These are phyloP conservation scores for Magnaporthiopsis incrustans DNA, from an alignment of 2,329 filamentous ascomycete species.

Conservation along the genomic window DNA sequence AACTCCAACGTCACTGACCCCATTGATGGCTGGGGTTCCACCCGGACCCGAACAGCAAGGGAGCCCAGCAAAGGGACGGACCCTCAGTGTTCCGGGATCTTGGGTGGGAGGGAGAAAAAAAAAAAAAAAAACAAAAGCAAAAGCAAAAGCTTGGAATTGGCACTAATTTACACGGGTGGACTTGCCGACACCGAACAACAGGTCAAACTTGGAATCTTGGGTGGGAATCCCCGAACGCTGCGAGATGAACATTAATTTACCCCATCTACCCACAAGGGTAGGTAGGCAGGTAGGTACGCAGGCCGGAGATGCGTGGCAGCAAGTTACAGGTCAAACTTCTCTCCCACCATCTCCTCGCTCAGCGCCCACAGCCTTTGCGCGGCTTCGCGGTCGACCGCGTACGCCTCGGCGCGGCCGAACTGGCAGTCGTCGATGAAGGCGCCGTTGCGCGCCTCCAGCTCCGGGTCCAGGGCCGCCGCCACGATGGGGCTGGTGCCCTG, in stretches of 20 bases:
- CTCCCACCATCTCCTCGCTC: slow-evolving; percentile 32
- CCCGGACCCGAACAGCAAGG: not conserved
- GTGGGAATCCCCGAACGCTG: too few relatives aligned
- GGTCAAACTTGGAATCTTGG: too few relatives aligned
- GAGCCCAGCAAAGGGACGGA: too few relatives aligned
- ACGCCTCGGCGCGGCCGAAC: slow-evolving; percentile 14
- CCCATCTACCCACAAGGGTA: too few relatives aligned
- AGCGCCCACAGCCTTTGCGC: slow-evolving; percentile 34
- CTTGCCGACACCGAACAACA: too few relatives aligned
- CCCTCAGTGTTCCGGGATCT: too few relatives aligned
- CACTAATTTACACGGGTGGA: too few relatives aligned
- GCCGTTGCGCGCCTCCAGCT: slow-evolving; percentile 17
- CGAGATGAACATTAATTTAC: too few relatives aligned
- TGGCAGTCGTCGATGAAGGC: slow-evolving; percentile 23
- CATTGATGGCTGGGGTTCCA: not conserved
- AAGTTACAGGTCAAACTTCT: slow-evolving; percentile 20
- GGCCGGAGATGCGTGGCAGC: too few relatives aligned
- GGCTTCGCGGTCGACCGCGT: slow-evolving; percentile 11
- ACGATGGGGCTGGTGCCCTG: slow-evolving; percentile 26
- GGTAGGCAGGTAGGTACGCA: not conserved
- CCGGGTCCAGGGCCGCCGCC: slow-evolving; percentile 29
- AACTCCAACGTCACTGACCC: slow-evolving; percentile 10
- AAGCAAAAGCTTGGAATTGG: too few relatives aligned
- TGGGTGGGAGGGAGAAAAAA: too few relatives aligned
- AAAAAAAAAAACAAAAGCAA: too few relatives aligned